Conservation (phyloP, 805 yeast species). For the Helenozyma rhizophorensis region DNA sequence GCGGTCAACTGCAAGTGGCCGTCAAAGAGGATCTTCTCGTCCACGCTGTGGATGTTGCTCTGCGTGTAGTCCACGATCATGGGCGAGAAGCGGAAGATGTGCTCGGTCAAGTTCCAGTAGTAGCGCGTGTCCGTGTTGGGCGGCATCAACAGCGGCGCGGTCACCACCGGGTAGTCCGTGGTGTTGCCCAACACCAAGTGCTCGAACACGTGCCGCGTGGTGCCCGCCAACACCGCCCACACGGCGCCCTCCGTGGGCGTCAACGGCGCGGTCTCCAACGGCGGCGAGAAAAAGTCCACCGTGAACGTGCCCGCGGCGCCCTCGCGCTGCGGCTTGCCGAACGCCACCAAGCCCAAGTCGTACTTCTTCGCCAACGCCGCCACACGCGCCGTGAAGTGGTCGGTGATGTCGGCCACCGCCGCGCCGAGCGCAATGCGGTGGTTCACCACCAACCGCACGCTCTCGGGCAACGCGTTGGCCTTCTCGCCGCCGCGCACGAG, state of each 20-base stretch:
- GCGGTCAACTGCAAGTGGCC: constrained; percentile 60
- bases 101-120: constrained; percentile 58
- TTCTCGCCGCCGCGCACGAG: constrained; percentile 35
- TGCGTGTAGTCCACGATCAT: constrained; percentile 20
- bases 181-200: constrained; percentile 35
- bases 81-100: constrained; percentile 61
- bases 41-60: constrained; percentile 43
- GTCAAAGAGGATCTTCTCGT: constrained; percentile 53
- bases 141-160: constrained; percentile 58
- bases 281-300: constrained; percentile 4
- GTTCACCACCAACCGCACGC: constrained; percentile 25
- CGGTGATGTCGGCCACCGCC: constrained; percentile 18
- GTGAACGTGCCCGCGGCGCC: not conserved
- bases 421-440: constrained; percentile 34
- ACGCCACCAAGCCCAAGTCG: constrained; percentile 10
- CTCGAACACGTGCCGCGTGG: constrained; percentile 43
- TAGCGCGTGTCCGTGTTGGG: constrained; percentile 70
- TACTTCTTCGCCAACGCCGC: constrained; percentile 13
- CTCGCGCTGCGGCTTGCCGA: constrained; percentile 7
- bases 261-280: constrained; percentile 13
- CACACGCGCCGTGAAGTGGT: constrained; percentile 27
- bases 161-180: constrained; percentile 26
- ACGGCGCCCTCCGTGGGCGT: constrained; percentile 22
- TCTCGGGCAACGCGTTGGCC: constrained; percentile 38
- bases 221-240: constrained; percentile 43